Percentiles rank a stretch among this genome's conserved stretches.
phyloP scores from a whole-genome alignment of 352 stramenopile genomes.

The Phytophthora nicotianae region DNA sequence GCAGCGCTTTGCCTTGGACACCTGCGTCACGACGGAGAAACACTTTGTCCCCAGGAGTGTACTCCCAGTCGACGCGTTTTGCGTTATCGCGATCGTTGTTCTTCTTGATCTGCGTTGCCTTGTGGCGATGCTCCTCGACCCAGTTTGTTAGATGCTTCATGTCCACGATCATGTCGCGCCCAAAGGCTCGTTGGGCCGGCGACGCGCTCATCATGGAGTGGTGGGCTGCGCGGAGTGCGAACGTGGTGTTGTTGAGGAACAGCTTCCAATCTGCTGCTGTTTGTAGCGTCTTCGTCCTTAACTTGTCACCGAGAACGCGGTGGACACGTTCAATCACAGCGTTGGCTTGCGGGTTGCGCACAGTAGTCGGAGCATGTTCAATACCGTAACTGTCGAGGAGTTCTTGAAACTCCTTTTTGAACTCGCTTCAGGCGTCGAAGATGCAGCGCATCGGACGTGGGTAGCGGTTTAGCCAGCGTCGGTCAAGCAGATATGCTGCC shows the following conservation, averaged over 20 bases:
- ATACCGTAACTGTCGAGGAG: background rate
- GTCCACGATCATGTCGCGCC: background rate
- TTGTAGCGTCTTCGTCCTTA: background rate
- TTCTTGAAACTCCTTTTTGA: background rate
- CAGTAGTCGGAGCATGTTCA: background rate
- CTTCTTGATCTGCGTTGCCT: background rate
- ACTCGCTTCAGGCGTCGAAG: background rate
- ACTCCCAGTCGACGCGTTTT: background rate
- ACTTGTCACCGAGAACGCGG: background rate
- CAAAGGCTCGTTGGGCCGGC: conserved; percentile 1
- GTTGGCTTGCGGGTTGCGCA: background rate
- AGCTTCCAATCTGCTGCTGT: background rate
- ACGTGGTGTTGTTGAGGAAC: background rate
- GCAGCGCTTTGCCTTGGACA: background rate
- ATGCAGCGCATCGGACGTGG: background rate
- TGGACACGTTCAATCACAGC: background rate
- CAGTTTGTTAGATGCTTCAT: conserved; percentile 5
- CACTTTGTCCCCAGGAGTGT: background rate
- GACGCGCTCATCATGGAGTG: background rate
- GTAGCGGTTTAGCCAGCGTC: background rate
- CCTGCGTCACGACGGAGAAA: background rate
- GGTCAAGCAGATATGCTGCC: background rate
- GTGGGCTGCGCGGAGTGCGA: background rate
- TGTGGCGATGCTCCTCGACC: background rate
- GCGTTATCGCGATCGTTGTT: conserved; percentile 1